phyloP scores from a whole-genome alignment of 1,284 basidiomycete species.

The Coniophora puteana region DNA sequence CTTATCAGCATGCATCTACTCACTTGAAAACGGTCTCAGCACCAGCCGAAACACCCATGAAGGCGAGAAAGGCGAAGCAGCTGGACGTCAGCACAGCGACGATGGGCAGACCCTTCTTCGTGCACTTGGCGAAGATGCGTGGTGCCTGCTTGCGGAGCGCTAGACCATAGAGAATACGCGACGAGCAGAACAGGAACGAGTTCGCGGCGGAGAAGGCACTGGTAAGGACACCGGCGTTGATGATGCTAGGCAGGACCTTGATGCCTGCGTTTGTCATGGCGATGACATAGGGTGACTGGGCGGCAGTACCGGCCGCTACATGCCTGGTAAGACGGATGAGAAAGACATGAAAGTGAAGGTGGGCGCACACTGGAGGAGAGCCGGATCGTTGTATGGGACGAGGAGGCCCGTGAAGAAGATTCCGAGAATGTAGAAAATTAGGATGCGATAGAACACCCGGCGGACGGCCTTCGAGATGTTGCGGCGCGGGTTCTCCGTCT shows the following conservation, averaged over 20 bases:
- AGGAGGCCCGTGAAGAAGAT: conserved; percentile 44
- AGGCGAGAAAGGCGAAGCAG: conserved; percentile 17
- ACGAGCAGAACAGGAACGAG: conserved; percentile 71
- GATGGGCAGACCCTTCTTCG: conserved; percentile 61
- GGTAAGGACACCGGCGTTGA: conserved; percentile 64
- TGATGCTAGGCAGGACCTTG: conserved; percentile 56
- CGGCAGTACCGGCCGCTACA: conserved; percentile 48
- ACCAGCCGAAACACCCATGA: conserved; percentile 16
- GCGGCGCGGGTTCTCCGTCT: conserved; percentile 12
- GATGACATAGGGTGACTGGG: conserved; percentile 69
- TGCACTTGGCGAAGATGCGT: conserved; percentile 48
- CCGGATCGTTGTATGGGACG: conserved; percentile 59
- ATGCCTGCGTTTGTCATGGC: conserved; percentile 58
- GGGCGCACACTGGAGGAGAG: conserved; percentile 36
- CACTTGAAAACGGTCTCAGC: conserved; percentile 23
- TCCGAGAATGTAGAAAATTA: conserved; percentile 13
- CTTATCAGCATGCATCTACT: background rate
- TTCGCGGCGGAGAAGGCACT: conserved; percentile 78
- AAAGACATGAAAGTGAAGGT: conserved; percentile 13
- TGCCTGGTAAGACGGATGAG: conserved; percentile 16
- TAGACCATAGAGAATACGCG: conserved; percentile 73
- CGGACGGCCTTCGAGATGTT: conserved; percentile 13
- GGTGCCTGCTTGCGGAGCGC: conserved; percentile 65
- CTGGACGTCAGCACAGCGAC: conserved; percentile 7
- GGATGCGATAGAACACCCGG: conserved; percentile 14